These are phyloP conservation scores for Yarrowia bubula DNA, from an alignment of 805 yeast species.

Conservation along the genomic window DNA sequence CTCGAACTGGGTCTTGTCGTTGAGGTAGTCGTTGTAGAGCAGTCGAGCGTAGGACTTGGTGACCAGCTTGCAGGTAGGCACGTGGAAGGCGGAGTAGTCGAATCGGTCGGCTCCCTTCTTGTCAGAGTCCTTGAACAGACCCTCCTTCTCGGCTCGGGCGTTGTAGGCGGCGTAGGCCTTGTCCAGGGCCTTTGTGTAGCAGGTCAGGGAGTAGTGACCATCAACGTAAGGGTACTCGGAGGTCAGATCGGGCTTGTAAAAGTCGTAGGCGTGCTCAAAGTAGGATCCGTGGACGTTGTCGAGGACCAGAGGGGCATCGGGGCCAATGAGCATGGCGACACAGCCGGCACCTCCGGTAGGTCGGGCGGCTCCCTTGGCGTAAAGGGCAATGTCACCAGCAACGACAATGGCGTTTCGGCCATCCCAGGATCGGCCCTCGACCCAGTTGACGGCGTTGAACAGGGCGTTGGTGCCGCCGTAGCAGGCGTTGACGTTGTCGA, in stretches of 20 bases:
- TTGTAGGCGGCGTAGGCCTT: slow-evolving; percentile 79
- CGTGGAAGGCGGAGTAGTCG: slow-evolving; percentile 95
- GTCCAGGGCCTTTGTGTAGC: slow-evolving; percentile 93
- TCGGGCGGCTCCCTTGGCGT: slow-evolving; percentile 96
- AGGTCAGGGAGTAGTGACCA: slow-evolving; percentile 90
- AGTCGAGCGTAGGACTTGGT: slow-evolving; percentile 89
- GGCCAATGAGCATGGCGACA: slow-evolving; percentile 91
- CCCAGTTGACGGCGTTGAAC: slow-evolving; percentile 91
- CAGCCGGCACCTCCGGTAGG: slow-evolving; percentile 99
- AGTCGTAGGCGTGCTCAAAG: slow-evolving; percentile 97
- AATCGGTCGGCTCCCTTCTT: slow-evolving; percentile 60
- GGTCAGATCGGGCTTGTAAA: slow-evolving; percentile 96
- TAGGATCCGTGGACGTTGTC: slow-evolving; percentile 85
- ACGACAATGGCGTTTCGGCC: slow-evolving; percentile 97
- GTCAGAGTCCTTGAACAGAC: slow-evolving; percentile 44
- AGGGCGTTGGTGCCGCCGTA: slow-evolving; percentile 98
- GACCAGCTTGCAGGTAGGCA: slow-evolving; percentile 95
- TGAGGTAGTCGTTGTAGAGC: slow-evolving; percentile 79
- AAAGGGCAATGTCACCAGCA: slow-evolving; percentile 96
- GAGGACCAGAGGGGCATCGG: slow-evolving; percentile 94
- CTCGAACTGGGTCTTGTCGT: slow-evolving; percentile 63
- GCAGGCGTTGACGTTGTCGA: slow-evolving; percentile 95
- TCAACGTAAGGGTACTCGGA: slow-evolving; percentile 96
- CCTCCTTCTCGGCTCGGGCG: slow-evolving; percentile 61
- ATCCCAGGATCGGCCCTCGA: slow-evolving; percentile 95